Evolutionary conservation across 805 yeast genomes (phyloP), one percentile per base, ranked within the genome.

Genomic region (Sugiyamaella floridensis): DNA sequence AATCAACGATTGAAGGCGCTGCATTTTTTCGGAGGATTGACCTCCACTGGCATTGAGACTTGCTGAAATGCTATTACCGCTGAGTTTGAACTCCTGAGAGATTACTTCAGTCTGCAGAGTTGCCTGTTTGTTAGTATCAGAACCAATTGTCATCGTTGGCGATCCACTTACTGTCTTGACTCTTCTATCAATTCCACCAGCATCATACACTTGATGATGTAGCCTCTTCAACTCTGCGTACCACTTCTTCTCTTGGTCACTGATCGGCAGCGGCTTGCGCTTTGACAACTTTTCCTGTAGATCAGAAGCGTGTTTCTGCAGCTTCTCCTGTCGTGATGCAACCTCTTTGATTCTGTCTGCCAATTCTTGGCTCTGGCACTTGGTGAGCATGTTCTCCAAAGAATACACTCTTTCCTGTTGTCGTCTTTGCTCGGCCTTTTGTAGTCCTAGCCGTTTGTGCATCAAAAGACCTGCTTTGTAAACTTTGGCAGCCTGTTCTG

Each of bases 201-300:
- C 6, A 28, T 48, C 47, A 50, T 59, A 59, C 50, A 61, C 43
- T 45, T 63, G 41, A 34, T 54, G 47, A 54, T 67, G 64, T 48
- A 75, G 72, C 19, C 69, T 60, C 37, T 63, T 57, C 8, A 79
- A 64, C 58, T 76, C 80, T 32, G 63, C 67, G 52, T 75, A 69
- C 81, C 82, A 79, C 22, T 57, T 63, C 49, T 66, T 64, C 59
- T 79, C 83, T 10, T 70, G 62, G 2, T 63, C 63, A 48, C 73
- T 69, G 32, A 78, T 58, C 0, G 74, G 69, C 14, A 64, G 49
- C 6, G 69, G 65, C 43, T 56, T 60, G 37, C 63, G 57, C 26
- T 63, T 57, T 11, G 55, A 50, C 4, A 76, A 48, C 10, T 55
- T 65, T 3, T 63, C 59, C 8, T 62, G 58, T 12, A 77, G 53